These are phyloP conservation scores for Harrya chromipes DNA, from an alignment of 768 basidiomycete genomes.

Conservation along the genomic window DNA sequence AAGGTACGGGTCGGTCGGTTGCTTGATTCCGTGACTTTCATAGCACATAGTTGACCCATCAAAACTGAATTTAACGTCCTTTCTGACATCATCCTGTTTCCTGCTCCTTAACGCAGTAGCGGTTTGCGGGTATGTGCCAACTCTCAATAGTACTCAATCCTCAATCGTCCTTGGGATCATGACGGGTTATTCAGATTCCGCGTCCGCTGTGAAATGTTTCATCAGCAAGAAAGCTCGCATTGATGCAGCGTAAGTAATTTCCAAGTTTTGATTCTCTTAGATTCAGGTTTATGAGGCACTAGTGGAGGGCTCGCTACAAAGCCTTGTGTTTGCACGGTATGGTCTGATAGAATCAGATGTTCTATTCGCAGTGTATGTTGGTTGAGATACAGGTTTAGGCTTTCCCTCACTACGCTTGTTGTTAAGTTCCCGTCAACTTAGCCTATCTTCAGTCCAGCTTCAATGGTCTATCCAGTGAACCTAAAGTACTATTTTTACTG, in stretches of 20 bases:
- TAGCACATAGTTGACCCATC: no score
- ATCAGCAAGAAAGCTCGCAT: constrained; percentile 37
- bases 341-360: constrained; percentile 54
- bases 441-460: constrained; percentile 50
- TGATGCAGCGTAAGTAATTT: constrained; percentile 37
- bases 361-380: constrained; percentile 46
- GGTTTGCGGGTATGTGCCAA: no score
- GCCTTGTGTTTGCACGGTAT: constrained; percentile 53
- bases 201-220: no score
- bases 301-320: constrained; percentile 60
- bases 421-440: constrained; percentile 54
- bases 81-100: no score
- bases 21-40: no score
- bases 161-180: no score
- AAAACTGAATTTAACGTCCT: no score
- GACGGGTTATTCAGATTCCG: no score
- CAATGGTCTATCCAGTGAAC: constrained; percentile 35
- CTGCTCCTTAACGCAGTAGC: no score
- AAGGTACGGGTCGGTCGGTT: no score
- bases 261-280: not conserved
- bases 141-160: no score
- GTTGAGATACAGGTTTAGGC: not conserved
- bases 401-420: not conserved
- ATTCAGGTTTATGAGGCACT: constrained; percentile 1
- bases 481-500: constrained; percentile 14